These are phyloP conservation scores for Rhododendron vialii DNA, from an alignment of 148 eudicot genomes.

Conservation along the genomic window DNA sequence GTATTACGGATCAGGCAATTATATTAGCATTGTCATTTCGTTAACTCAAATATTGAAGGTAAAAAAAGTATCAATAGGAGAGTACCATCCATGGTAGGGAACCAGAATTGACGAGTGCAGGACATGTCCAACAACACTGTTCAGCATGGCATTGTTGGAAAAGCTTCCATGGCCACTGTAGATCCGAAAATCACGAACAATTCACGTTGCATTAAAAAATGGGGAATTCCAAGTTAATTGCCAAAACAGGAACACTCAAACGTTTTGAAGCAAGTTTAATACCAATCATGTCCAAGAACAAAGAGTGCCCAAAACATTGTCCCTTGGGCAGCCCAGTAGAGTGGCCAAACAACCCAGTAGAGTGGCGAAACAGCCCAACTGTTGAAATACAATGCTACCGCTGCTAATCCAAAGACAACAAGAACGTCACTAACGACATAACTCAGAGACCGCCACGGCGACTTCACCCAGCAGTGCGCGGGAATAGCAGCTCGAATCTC, in stretches of 20 bases:
- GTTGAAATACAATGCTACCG: conserved; percentile 17
- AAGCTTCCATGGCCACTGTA: conserved; percentile 43
- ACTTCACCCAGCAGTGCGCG: conserved; percentile 36
- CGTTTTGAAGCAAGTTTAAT: neutral
- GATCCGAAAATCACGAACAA: neutral
- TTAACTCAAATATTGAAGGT: neutral
- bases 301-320: conserved; percentile 42
- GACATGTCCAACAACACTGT: conserved; percentile 33
- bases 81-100: conserved; percentile 41
- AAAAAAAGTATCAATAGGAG: neutral
- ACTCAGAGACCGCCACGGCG: conserved; percentile 30
- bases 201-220: neutral
- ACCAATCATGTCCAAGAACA: conserved; percentile 48
- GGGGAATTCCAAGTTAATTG: neutral
- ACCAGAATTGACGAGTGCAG: conserved; percentile 37
- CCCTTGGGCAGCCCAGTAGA: conserved; percentile 38
- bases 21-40: neutral
- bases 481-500: conserved; percentile 38
- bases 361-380: conserved; percentile 23
- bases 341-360: conserved; percentile 31
- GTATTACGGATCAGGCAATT: neutral
- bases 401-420: conserved; percentile 19
- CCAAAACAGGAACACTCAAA: neutral
- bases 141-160: conserved; percentile 24
- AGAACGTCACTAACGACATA: conserved; percentile 28